These are phyloP conservation scores for Hyaloperonospora brassicae DNA, from an alignment of 352 stramenopile species.

Conservation along the genomic window DNA sequence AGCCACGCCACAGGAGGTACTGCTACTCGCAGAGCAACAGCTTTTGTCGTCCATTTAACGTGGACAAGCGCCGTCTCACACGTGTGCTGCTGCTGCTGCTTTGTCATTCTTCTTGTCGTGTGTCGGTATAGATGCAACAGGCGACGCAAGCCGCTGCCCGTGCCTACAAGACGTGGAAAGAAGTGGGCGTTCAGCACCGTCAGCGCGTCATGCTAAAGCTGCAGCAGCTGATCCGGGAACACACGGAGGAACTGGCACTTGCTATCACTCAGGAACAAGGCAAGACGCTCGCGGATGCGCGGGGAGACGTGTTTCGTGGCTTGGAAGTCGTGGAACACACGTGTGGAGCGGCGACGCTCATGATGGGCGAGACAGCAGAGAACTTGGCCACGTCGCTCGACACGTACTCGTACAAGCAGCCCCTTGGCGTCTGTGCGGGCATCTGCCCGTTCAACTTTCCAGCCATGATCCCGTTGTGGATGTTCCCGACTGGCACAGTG, in stretches of 20 bases:
- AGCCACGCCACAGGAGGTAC: constrained; percentile 72
- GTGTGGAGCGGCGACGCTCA: constrained; percentile 67
- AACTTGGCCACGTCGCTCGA: constrained; percentile 90
- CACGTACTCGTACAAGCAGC: constrained; percentile 94
- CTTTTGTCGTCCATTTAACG: not conserved
- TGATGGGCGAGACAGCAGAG: constrained; percentile 93
- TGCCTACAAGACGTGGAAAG: constrained; percentile 90
- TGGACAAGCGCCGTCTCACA: not conserved
- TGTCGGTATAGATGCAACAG: constrained; percentile 57
- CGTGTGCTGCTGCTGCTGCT: not conserved
- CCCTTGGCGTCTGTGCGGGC: constrained; percentile 90
- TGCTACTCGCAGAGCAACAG: not conserved
- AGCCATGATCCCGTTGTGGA: constrained; percentile 95
- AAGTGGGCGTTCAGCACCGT: constrained; percentile 90
- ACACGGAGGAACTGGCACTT: constrained; percentile 91
- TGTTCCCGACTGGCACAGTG: constrained; percentile 84
- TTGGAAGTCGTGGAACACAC: constrained; percentile 83
- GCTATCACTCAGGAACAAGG: constrained; percentile 91
- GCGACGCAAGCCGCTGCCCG: constrained; percentile 67
- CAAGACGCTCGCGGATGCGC: constrained; percentile 91
- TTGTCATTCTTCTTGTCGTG: not conserved
- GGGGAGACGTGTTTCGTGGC: constrained; percentile 95
- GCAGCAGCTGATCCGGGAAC: constrained; percentile 90
- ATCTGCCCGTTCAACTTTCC: constrained; percentile 95
- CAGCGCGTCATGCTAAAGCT: constrained; percentile 95